Base-by-base conservation (phyloP, 495 filamentous ascomycete species). In the Clohesyomyces aquaticus region DNA sequence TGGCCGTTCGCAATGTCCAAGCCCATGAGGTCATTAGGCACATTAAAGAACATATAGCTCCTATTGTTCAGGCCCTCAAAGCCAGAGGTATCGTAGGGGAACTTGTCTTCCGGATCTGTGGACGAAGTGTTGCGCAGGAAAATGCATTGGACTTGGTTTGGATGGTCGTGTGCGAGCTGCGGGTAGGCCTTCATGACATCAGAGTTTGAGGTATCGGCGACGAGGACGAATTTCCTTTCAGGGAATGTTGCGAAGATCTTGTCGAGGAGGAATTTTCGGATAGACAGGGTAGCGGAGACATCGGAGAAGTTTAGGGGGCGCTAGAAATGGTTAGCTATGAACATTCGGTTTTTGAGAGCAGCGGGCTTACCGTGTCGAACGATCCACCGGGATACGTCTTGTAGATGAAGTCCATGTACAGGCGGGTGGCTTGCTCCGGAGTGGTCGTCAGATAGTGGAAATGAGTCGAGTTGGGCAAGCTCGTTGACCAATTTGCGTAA, bases 381-480 rank as follows among this genome's bases (percentile, higher is more conserved):
- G 81, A 84, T 49, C 87, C 87, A 22, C 84, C 83, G 0, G 87
- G 87, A 73, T 89, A 90, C 23, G 78, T 88, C 55, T 81, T 80
- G 79, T 84, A 90, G 70, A 91, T 90, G 79, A 88, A 91, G 50
- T 90, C 81, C 87, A 90, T 90, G 76, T 91, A 93, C 63, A 85
- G 86, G 6, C 88, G 77, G 0, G 89, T 91, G 14, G 84, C 77
- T 73, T 93, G 89, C 74, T 93, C 89, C 0, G 89, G 89, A 1
- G 89, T 92, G 0, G 89, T 93, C 9, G 89, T 92, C 26, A 93
- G 81, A 73, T 93, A 93, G 74, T 92, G 89, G 77, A 91, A 93
- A 72, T 91, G 90, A 64, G 85, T 77, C 66, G 84, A 70, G 67
- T 87, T 74, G 1, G 80, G 79, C n/a, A 88, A 75, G 32, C 74